Conservation (phyloP, 2,329 filamentous ascomycete genomes). For the Cercospora janseana region DNA sequence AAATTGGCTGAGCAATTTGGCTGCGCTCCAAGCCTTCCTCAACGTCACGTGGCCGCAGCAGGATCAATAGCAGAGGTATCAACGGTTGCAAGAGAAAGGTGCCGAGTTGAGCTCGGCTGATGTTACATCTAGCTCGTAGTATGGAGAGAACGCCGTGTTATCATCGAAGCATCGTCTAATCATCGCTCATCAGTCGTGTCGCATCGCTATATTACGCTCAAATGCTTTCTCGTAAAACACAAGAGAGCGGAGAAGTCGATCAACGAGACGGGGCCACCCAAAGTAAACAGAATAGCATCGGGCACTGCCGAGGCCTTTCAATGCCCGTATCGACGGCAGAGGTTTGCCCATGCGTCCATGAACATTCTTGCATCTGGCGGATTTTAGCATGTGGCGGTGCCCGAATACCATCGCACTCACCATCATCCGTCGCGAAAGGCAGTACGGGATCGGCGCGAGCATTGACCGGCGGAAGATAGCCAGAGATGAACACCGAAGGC, state of each 20-base stretch:
- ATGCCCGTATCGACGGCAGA: conserved; percentile 14
- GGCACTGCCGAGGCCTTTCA: too few relatives aligned
- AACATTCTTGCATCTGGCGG: conserved; percentile 29
- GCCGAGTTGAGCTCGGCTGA: not conserved
- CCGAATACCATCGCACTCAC: conserved; percentile 19
- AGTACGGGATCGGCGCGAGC: conserved; percentile 28
- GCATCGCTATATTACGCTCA: not conserved
- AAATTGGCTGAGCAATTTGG: conserved; percentile 1
- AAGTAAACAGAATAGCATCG: too few relatives aligned
- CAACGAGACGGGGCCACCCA: too few relatives aligned
- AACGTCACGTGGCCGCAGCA: not conserved
- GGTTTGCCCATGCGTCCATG: conserved; percentile 26
- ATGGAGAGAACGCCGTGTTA: not conserved
- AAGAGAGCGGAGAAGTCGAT: not conserved
- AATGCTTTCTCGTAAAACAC: not conserved
- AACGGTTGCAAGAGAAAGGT: too few relatives aligned
- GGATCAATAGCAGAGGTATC: too few relatives aligned
- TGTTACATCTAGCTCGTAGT: not conserved
- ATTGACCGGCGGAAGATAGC: conserved; percentile 46
- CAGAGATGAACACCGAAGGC: conserved; percentile 53
- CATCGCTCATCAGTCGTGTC: not conserved
- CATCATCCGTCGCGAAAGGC: conserved; percentile 30
- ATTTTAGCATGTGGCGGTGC: conserved; percentile 1
- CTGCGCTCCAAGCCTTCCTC: not conserved
- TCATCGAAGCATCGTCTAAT: not conserved